Evolutionary conservation across 2,329 filamentous ascomycete species (phyloP), one percentile per base, ranked within the genome.

Genomic region (Aspergillus fischeri): DNA sequence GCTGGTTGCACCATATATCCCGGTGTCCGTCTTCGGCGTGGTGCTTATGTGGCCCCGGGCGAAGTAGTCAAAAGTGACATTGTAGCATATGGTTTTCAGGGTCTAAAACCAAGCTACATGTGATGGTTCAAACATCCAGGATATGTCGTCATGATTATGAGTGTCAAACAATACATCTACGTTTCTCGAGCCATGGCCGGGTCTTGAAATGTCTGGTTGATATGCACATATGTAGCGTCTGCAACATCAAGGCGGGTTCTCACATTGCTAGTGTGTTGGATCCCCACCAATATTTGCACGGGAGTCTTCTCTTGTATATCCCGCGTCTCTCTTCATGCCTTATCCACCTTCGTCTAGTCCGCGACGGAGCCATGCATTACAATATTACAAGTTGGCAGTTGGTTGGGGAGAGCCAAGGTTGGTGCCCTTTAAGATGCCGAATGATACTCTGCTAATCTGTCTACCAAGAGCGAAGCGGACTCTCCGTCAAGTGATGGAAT

Each of bases 1-100:
- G 82, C 83, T 5, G 80, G 81, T 54, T 84, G 82, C 55, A 83
- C 81, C 2, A 87, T 90, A 60, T 77, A 77, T 54, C 77, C 77
- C 3, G 77, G 77, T 24, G 75, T 79, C 21, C 73, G 68, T 35
- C 70, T 79, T 24, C 70, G 70, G 51, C 68, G 73, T 45, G 75
- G 75, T 5, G 73, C 73, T 6, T 78, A 77, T 62, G 75, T 79
- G 50, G 75, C 76, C 44, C 75, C 77, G 4, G 76, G 76, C 21
- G 75, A 77, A 49, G 68, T 79, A 35, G 77, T 79, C 29, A 74
- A 70, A 57, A 67, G 71, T n/a, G 71, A 77, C 49, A 73, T 79
- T 57, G 68, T 72, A 53, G 71, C 72, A 27, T 77, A 77, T 63
- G 71, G 74, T 17, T 75, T 75, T 45, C 74, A 77, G 50, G 73